Evolutionary conservation across 495 filamentous ascomycete genomes (phyloP).

Genomic region (Hypoxylon intermedium): DNA sequence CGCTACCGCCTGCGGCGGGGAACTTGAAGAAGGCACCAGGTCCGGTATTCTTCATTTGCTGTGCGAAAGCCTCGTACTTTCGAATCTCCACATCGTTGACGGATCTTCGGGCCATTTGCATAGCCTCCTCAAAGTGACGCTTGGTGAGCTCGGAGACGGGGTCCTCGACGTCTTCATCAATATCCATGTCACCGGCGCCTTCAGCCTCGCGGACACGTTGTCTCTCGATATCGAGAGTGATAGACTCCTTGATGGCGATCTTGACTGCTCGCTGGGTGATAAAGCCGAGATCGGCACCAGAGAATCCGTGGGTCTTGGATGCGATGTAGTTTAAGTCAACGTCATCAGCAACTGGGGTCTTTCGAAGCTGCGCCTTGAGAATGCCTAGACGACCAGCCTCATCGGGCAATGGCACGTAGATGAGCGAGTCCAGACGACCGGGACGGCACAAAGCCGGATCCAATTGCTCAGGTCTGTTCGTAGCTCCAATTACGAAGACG

Average conservation of each 20-base stretch:
- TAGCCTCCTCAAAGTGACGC: slow-evolving; percentile 98
- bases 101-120: slow-evolving; percentile 89
- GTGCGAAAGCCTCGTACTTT: slow-evolving; percentile 96
- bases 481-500: slow-evolving; percentile 98
- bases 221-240: slow-evolving; percentile 84
- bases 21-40: slow-evolving; percentile 97
- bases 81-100: slow-evolving; percentile 97
- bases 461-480: slow-evolving; percentile 97
- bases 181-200: slow-evolving; percentile 80
- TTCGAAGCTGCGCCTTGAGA: slow-evolving; percentile 94
- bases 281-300: slow-evolving; percentile 98
- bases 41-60: slow-evolving; percentile 97
- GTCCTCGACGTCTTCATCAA: slow-evolving; percentile 84
- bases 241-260: slow-evolving; percentile 98
- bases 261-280: slow-evolving; percentile 99
- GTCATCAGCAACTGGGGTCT: slow-evolving; percentile 89
- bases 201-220: slow-evolving; percentile 86
- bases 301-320: slow-evolving; percentile 97
- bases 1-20: slow-evolving; percentile 64
- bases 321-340: slow-evolving; percentile 92
- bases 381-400: slow-evolving; percentile 86
- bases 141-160: slow-evolving; percentile 96
- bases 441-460: slow-evolving; percentile 97
- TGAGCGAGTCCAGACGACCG: slow-evolving; percentile 96
- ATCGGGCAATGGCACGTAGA: slow-evolving; percentile 96